These are phyloP conservation scores for Aphanomyces euteiches DNA, from an alignment of 352 stramenopile species.

Conservation along the genomic window DNA sequence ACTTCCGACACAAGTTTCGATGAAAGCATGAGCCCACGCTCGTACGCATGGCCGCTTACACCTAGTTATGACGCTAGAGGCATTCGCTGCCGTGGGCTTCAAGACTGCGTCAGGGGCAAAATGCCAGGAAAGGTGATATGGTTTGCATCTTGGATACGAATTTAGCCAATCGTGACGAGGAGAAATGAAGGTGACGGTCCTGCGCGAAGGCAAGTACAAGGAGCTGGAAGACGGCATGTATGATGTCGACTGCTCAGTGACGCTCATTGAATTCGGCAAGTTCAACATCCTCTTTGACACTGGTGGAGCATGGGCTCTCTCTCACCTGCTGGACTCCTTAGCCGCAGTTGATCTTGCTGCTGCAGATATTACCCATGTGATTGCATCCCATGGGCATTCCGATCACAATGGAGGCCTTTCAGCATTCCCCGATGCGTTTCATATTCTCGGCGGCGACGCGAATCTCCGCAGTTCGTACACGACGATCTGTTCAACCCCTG, in stretches of 20 bases:
- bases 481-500: neutral
- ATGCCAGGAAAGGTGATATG: neutral
- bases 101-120: too few species aligned
- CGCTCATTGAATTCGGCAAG: constrained; percentile 17
- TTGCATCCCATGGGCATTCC: constrained; percentile 25
- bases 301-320: constrained; percentile 13
- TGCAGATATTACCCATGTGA: constrained; percentile 19
- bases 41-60: too few species aligned
- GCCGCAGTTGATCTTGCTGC: neutral
- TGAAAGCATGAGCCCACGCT: too few species aligned
- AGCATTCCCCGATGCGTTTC: constrained; percentile 16
- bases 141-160: neutral
- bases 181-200: constrained; percentile 14
- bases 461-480: constrained; percentile 22
- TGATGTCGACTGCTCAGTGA: constrained; percentile 25
- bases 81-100: too few species aligned
- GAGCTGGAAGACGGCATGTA: constrained; percentile 3
- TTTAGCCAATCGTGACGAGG: neutral
- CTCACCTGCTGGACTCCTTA: constrained; percentile 4
- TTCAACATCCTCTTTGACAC: constrained; percentile 26
- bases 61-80: too few species aligned
- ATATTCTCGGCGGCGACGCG: constrained; percentile 19
- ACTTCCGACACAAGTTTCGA: too few species aligned
- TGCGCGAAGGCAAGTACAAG: constrained; percentile 1
- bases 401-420: constrained; percentile 25